Base-by-base conservation (phyloP, 2,329 filamentous ascomycete species). In the Dactylonectria estremocensis region DNA sequence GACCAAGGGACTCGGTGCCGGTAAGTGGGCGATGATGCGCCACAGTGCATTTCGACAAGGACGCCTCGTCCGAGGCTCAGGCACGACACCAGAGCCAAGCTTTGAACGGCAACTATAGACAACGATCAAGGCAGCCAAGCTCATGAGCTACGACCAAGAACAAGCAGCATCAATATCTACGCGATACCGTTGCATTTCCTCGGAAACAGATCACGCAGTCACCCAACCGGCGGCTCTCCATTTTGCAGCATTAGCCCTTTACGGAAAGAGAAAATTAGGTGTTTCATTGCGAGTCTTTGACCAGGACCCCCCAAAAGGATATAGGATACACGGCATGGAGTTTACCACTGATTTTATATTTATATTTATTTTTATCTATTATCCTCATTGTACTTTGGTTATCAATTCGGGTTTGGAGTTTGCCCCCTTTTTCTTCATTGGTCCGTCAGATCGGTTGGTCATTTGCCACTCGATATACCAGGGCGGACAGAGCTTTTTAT, bases 11-110 rank as follows among this genome's bases (percentile, higher is more conserved):
- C 56, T 64, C 76, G 10, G 72, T 77, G 31, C 69, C 77, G 22
- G 76, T 80, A 40, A 78, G 73, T 48, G 78, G 78, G 33, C 79
- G 76, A 69, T 81, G 70, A 80, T 68, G 35, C 40, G 24, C 45
- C 6, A 4, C 22, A 40, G 40, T 24, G 45, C 18, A 31, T 7
- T 64, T 46, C 18, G 14, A 20, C 35, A 18, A 10, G 52, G 8
- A 31, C 18, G 43, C 14, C 43, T 54, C 22, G 13, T 10, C 54
- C 46, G 45, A 22, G 20, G 7, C 54, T 53, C 46, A 46, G 20
- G 57, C 31, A 57, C 35, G 28, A 58, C 24, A 65, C 50, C 52
- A 28, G 49, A 66, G 45, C 52, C 52, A 61, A 45, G 22, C n/a
- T 56, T 61, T 60, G 45, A 52, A 45, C 60, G 57, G 35, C 56